Conservation (phyloP, 345 rosid genomes). For the Iberis pinnata region DNA sequence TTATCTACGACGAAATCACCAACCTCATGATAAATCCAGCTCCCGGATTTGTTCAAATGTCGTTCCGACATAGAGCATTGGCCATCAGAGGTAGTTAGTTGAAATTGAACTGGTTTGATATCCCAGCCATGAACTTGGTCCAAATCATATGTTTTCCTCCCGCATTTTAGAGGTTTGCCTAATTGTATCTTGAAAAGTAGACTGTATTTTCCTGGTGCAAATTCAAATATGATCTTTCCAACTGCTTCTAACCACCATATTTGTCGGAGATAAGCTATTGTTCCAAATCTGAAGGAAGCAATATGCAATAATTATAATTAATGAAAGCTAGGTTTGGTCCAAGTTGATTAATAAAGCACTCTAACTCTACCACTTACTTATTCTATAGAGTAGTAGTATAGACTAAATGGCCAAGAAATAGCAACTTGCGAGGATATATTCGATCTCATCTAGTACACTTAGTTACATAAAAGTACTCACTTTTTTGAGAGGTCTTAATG, state of each 20-base stretch:
- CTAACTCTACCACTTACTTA: neutral
- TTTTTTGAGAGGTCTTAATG: too few relatives aligned
- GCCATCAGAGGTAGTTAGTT: slow-evolving; percentile 66
- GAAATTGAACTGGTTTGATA: slow-evolving; percentile 66
- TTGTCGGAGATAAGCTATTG: slow-evolving; percentile 85
- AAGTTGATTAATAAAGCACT: slow-evolving; percentile 4
- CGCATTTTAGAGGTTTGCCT: slow-evolving; percentile 57
- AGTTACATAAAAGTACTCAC: too few relatives aligned
- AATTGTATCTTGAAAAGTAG: slow-evolving; percentile 64
- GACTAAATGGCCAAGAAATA: too few relatives aligned
- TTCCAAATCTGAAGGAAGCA: slow-evolving; percentile 38
- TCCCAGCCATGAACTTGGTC: slow-evolving; percentile 93
- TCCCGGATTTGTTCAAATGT: slow-evolving; percentile 46
- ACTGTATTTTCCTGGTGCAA: slow-evolving; percentile 64
- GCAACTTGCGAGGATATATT: slow-evolving; percentile 10
- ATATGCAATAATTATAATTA: neutral
- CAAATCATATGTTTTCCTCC: slow-evolving; percentile 50
- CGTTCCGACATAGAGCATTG: slow-evolving; percentile 52
- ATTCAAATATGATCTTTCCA: slow-evolving; percentile 67
- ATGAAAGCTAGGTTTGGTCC: slow-evolving; percentile 4
- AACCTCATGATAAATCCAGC: slow-evolving; percentile 63
- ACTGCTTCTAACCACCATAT: slow-evolving; percentile 93
- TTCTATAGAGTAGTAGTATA: neutral
- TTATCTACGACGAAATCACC: slow-evolving; percentile 66
- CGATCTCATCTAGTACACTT: slow-evolving; percentile 17